These are phyloP conservation scores for Plasmodium reichenowi DNA, from an alignment of 169 alveolate genomes.

Conservation along the genomic window DNA sequence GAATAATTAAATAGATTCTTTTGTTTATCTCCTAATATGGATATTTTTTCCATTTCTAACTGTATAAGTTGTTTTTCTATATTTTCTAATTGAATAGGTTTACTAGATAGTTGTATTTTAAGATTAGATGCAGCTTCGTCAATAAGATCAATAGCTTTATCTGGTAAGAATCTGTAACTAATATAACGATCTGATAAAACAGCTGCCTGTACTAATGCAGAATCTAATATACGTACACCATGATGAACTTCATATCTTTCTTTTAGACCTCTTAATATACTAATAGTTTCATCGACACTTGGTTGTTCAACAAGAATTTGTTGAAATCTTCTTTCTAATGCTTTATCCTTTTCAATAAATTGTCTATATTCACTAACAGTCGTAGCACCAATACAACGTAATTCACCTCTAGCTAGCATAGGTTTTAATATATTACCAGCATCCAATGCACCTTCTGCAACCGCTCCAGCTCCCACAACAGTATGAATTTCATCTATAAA, in stretches of 20 bases:
- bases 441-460: conserved; percentile 92
- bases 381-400: conserved; percentile 92
- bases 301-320: conserved; percentile 92
- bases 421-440: conserved; percentile 92
- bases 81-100: conserved; percentile 88
- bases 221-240: conserved; percentile 91
- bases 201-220: conserved; percentile 92
- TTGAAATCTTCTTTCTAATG: conserved; percentile 92
- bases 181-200: conserved; percentile 87
- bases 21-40: conserved; percentile 80
- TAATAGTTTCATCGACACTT: conserved; percentile 87
- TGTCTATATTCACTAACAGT: conserved; percentile 91
- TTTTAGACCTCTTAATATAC: conserved; percentile 90
- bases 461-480: conserved; percentile 94
- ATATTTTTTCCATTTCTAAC: conserved; percentile 89
- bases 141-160: conserved; percentile 89
- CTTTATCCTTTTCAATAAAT: conserved; percentile 91
- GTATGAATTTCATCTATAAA: conserved; percentile 92
- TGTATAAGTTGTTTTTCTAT: conserved; percentile 88
- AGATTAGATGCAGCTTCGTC: conserved; percentile 92
- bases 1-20: conserved; percentile 1
- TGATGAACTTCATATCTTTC: conserved; percentile 92
- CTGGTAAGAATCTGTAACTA: conserved; percentile 86
- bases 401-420: conserved; percentile 91
- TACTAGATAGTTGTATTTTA: conserved; percentile 88